phyloP scores from a whole-genome alignment of 257 asterid genomes.

The Perilla frutescens region DNA sequence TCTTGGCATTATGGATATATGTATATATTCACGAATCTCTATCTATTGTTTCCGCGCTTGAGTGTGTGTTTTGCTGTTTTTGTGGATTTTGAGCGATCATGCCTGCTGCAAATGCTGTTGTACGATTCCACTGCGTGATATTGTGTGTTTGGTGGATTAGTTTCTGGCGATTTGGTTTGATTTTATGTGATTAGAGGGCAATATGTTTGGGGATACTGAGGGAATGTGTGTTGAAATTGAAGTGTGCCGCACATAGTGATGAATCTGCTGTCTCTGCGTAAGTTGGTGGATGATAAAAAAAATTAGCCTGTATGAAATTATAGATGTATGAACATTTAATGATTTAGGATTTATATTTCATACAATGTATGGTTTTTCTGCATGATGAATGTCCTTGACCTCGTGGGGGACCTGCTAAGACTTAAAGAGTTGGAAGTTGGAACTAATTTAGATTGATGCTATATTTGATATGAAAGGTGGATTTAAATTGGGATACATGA shows the following conservation, averaged over 20 bases:
- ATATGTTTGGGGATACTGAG: slow-evolving; percentile 15
- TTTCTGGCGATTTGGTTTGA: slow-evolving; percentile 24
- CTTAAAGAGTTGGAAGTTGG: too few relatives aligned
- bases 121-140: slow-evolving; percentile 17
- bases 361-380: too few relatives aligned
- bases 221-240: slow-evolving; percentile 14
- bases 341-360: too few relatives aligned
- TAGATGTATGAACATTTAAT: too few relatives aligned
- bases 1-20: not conserved
- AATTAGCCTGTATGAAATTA: too few relatives aligned
- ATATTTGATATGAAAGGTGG: too few relatives aligned
- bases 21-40: too few relatives aligned
- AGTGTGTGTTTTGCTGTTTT: slow-evolving; percentile 13
- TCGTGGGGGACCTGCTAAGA: not conserved
- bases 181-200: not conserved
- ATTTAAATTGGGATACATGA: too few relatives aligned
- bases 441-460: slow-evolving; percentile 9
- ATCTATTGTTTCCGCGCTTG: not conserved
- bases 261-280: too few relatives aligned
- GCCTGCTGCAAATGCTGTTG: slow-evolving; percentile 10
- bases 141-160: slow-evolving; percentile 27
- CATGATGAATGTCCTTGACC: too few relatives aligned
- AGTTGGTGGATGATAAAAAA: too few relatives aligned
- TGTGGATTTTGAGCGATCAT: slow-evolving; percentile 21
- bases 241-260: too few relatives aligned